phyloP scores from a whole-genome alignment of 371 early-diverging fungal genomes.

The Syncephalastrum contaminatum region DNA sequence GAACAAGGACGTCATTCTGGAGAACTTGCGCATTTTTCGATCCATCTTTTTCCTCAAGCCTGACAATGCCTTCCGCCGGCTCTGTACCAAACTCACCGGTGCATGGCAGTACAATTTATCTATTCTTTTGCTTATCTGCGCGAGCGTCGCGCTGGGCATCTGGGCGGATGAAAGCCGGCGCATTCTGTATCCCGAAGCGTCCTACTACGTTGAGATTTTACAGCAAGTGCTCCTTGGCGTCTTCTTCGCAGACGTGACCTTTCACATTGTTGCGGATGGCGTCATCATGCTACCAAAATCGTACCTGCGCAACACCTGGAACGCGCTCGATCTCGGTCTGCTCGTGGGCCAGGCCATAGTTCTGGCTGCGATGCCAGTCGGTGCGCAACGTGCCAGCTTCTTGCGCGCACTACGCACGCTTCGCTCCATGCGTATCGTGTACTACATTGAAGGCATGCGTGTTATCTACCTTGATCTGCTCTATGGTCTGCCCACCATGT shows the following conservation, averaged over 20 bases:
- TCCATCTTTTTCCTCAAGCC: slow-evolving; percentile 21
- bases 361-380: background rate
- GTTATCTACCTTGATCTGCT: slow-evolving; percentile 45
- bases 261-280: slow-evolving; percentile 47
- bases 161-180: slow-evolving; percentile 34
- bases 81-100: slow-evolving; percentile 8
- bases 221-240: slow-evolving; percentile 32
- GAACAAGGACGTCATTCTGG: slow-evolving; percentile 31
- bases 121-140: slow-evolving; percentile 33
- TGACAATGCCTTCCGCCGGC: slow-evolving; percentile 11
- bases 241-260: slow-evolving; percentile 36
- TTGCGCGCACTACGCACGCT: slow-evolving; percentile 35
- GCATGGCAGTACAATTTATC: slow-evolving; percentile 29
- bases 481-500: slow-evolving; percentile 48
- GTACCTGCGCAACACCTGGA: slow-evolving; percentile 47
- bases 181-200: slow-evolving; percentile 1
- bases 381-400: slow-evolving; percentile 3
- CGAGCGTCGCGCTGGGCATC: slow-evolving; percentile 41
- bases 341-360: slow-evolving; percentile 26
- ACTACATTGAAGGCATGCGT: slow-evolving; percentile 46
- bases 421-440: slow-evolving; percentile 44
- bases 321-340: slow-evolving; percentile 36
- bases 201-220: slow-evolving; percentile 20
- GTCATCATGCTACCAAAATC: slow-evolving; percentile 46
- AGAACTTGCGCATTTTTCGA: slow-evolving; percentile 28